Base-by-base conservation (phyloP, 2,329 filamentous ascomycete species). In the Claviceps citrina region DNA sequence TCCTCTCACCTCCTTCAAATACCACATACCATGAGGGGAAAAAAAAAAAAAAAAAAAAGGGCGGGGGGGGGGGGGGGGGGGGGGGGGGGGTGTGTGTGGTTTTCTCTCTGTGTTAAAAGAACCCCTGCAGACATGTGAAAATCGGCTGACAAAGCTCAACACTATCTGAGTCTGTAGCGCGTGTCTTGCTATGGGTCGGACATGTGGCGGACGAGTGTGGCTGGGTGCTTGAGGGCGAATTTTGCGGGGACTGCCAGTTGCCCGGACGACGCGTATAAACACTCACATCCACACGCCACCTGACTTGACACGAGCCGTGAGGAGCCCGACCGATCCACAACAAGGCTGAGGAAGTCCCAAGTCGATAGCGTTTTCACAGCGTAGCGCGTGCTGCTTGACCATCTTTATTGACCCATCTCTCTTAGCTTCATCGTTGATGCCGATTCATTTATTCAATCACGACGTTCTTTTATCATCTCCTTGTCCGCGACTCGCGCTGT, bases 401-500 rank as follows among this genome's bases (percentile, higher is more conserved):
- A 9, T 31, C 32, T 32, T 9, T 15, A 12, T 27, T 7, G 13
- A 31, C 13, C 25, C 7, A 19, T 28, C 22, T 22, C 8, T 27
- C 12, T 34, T 28, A 9, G 16, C 7, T 9, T 25, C 31, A 18
- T 16, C 13, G 30, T 30, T 19, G 31, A 38, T 38, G 20, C 13
- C 30, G 12, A n/a, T n/a, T 22, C 16, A 19, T 30, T 10, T 16
- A 2, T 27, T 26, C 25, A 7, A 25, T 19, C 7, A 27, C 13
- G 9, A 19, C 31, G 7, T 32, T 7, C 15, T 25, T n/a, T 36
- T 13, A 24, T 3, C 10, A 4, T 10, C 8, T n/a, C 4, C 3
- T 15, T 15, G 38, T 49, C 48, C 47, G 49, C 43, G 6, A 38
- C 51, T 49, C 46, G 49, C 52, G 45, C 50, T 51, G 35, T 47